Percentiles rank a stretch among this genome's conserved stretches.
phyloP scores from a whole-genome alignment of 768 basidiomycete genomes.

The Lactarius tabidus region DNA sequence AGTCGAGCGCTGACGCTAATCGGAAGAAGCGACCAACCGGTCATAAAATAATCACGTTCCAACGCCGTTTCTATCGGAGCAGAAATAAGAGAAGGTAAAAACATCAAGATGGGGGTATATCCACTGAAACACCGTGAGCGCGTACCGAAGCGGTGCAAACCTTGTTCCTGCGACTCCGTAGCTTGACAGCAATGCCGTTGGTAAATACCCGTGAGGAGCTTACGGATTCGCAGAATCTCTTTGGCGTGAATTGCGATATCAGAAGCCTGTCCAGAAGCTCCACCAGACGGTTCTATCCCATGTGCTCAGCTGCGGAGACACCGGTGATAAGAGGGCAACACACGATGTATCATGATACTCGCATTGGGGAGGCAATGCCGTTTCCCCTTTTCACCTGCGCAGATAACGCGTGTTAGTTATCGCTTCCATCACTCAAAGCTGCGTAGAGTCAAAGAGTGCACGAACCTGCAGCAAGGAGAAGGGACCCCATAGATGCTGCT shows the following conservation, averaged over 20 bases:
- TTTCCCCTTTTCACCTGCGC: slow-evolving; percentile 74
- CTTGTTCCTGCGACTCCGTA: slow-evolving; percentile 60
- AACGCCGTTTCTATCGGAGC: slow-evolving; percentile 66
- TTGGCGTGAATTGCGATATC: slow-evolving; percentile 98
- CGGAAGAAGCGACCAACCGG: slow-evolving; percentile 44
- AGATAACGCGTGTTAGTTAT: slow-evolving; percentile 20
- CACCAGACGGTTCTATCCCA: slow-evolving; percentile 84
- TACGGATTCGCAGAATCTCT: slow-evolving; percentile 88
- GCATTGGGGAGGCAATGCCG: slow-evolving; percentile 90
- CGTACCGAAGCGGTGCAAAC: slow-evolving; percentile 75
- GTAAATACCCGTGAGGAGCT: slow-evolving; percentile 83
- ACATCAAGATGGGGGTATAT: slow-evolving; percentile 18
- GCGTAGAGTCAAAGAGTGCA: slow-evolving; percentile 14
- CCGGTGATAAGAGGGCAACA: slow-evolving; percentile 30
- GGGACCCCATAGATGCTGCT: slow-evolving; percentile 94
- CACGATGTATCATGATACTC: slow-evolving; percentile 98
- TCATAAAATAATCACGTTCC: slow-evolving; percentile 96
- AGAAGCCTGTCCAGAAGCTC: slow-evolving; percentile 90
- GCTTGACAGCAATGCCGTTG: slow-evolving; percentile 74
- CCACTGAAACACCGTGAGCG: slow-evolving; percentile 22
- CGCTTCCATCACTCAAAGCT: background rate
- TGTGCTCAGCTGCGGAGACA: background rate
- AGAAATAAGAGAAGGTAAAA: slow-evolving; percentile 25
- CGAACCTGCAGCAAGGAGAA: slow-evolving; percentile 79
- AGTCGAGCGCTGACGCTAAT: slow-evolving; percentile 21